Conservation (phyloP, 1,284 basidiomycete genomes). For the Malassezia globosa region DNA sequence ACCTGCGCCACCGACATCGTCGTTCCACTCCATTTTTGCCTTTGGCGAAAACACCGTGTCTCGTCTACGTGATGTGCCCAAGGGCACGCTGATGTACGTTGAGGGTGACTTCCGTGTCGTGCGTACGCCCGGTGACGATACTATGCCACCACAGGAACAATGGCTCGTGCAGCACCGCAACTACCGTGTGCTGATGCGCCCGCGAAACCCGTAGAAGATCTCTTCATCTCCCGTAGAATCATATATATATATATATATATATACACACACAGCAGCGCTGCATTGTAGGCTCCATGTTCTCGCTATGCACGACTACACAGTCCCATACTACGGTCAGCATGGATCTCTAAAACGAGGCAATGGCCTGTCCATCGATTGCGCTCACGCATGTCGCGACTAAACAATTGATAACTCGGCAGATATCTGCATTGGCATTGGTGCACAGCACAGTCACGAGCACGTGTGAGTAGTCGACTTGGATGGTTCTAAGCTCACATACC, state of each 20-base stretch:
- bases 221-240: background rate
- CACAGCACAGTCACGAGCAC: no score
- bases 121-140: slow-evolving; percentile 15
- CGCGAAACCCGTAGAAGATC: background rate
- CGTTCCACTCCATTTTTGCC: slow-evolving; percentile 30
- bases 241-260: background rate
- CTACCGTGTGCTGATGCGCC: slow-evolving; percentile 17
- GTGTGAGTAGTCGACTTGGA: background rate
- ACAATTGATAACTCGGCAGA: slow-evolving; percentile 28
- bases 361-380: background rate
- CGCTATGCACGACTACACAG: background rate
- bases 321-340: slow-evolving; percentile 1
- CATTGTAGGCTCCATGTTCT: no score
- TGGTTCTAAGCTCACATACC: slow-evolving; percentile 13
- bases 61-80: slow-evolving; percentile 20
- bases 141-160: slow-evolving; percentile 10
- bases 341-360: background rate
- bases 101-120: slow-evolving; percentile 29
- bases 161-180: slow-evolving; percentile 26
- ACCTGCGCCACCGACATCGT: slow-evolving; percentile 18
- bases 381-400: slow-evolving; percentile 5
- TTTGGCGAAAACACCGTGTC: slow-evolving; percentile 26
- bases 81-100: slow-evolving; percentile 27
- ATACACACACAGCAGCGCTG: background rate
- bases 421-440: no score